Conservation (phyloP, 768 basidiomycete genomes). For the Agaricus subrufescens region DNA sequence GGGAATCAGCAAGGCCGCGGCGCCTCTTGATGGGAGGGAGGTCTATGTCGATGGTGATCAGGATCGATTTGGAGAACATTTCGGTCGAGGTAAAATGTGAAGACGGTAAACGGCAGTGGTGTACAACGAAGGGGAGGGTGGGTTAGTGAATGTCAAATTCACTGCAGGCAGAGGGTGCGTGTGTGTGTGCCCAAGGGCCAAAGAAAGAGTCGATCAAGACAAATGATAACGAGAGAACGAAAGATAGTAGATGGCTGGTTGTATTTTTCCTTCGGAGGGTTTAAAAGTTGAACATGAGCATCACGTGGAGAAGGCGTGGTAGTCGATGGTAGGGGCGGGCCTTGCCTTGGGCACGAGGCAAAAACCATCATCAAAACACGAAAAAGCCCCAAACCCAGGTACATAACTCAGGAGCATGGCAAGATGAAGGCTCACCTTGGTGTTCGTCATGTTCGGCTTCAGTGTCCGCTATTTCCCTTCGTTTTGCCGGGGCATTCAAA, state of each 20-base stretch:
- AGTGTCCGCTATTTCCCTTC: conserved; percentile 39
- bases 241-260: background rate
- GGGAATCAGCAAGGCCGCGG: conserved; percentile 74
- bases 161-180: conserved; percentile 1
- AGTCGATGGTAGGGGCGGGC: background rate
- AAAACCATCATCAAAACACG: background rate
- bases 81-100: background rate
- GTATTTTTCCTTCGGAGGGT: background rate
- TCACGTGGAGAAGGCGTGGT: conserved; percentile 8
- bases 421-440: background rate
- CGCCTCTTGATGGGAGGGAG: conserved; percentile 74
- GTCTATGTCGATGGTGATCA: conserved; percentile 58
- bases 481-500: conserved; percentile 66
- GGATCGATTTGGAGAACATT: conserved; percentile 29
- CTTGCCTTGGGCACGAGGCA: background rate
- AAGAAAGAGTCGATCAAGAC: background rate
- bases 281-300: background rate
- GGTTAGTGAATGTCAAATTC: conserved; percentile 9
- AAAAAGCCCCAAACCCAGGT: background rate
- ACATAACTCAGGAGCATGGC: background rate
- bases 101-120: background rate
- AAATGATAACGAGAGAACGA: background rate
- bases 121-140: conserved; percentile 13
- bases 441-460: background rate
- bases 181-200: conserved; percentile 6